Evolutionary conservation across 2,329 filamentous ascomycete genomes (phyloP), one percentile per base, ranked within the genome.

Genomic region (Diaporthe batatas): DNA sequence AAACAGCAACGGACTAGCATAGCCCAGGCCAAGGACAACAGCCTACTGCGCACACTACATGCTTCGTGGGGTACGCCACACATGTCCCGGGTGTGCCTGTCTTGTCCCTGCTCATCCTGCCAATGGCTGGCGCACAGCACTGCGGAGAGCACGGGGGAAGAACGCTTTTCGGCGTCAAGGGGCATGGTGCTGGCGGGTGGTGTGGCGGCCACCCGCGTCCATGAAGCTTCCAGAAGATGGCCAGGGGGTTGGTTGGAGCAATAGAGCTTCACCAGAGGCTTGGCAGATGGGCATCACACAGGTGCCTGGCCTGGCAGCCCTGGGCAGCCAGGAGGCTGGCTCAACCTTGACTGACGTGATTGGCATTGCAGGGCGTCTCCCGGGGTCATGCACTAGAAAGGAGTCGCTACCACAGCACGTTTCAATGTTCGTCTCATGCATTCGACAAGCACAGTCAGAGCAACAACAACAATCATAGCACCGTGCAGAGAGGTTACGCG

Each of bases 391-490:
- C 62, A 67, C 32, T 67, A 58, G 57, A 70, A 62, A 62, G 42
- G 47, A 70, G 54, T 59, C 29, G 42, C 34, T 51, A 29, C 49
- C 44, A 64, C 32, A 49, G 34, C 57, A 55, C 69, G 69, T 71
- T 71, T 71, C 69, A 71, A 71, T 54, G 69, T 62, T 42, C 69
- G 69, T 71, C 69, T 71, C 69, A 71, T 71, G 55, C 57, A 29
- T 29, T 39, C 47, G 14, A 67, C 47, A 51, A 34, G 44, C 62
- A 65, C 62, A 4, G 23, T 65, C 29, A 25, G 36, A 65, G 49
- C 23, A 65, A 36, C 21, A 39, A 39, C n/a, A 49, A 36, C 12
- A 23, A 49, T 29, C 47, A 21, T 34, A 16, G 44, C 44, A 23
- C 10, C 44, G 29, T 51, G 12, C 21, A 36, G 10, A 65, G 16